phyloP scores from a whole-genome alignment of 495 filamentous ascomycete genomes.

The Talaromyces trachyspermus region DNA sequence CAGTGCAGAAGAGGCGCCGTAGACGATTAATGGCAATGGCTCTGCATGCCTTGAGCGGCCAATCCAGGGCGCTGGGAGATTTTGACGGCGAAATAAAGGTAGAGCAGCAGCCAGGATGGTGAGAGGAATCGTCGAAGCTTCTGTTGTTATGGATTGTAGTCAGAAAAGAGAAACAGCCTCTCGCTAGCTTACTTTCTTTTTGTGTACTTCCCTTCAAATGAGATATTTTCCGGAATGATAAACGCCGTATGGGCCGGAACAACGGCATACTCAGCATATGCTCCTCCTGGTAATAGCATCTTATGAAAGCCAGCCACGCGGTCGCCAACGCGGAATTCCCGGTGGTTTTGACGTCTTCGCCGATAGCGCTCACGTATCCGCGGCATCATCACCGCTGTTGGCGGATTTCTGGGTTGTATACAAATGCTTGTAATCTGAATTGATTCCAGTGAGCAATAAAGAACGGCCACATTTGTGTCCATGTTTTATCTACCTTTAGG shows the following conservation, averaged over 20 bases:
- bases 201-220: conserved; percentile 60
- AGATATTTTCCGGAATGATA: conserved; percentile 54
- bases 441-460: conserved; percentile 1
- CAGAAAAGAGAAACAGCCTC: background rate
- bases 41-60: conserved; percentile 21
- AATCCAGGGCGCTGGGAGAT: conserved; percentile 59
- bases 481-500: conserved; percentile 50
- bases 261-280: conserved; percentile 66
- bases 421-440: conserved; percentile 3
- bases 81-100: conserved; percentile 50
- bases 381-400: conserved; percentile 68
- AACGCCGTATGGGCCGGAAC: conserved; percentile 60
- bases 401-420: conserved; percentile 13
- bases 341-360: conserved; percentile 37
- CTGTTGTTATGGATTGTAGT: conserved; percentile 14
- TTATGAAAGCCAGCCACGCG: conserved; percentile 66
- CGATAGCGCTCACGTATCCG: conserved; percentile 57
- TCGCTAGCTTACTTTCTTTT: background rate
- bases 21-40: conserved; percentile 52
- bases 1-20: conserved; percentile 59
- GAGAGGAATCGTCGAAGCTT: conserved; percentile 64
- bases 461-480: conserved; percentile 7
- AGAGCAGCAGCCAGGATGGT: conserved; percentile 67
- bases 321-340: conserved; percentile 58
- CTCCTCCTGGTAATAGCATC: conserved; percentile 46